These are phyloP conservation scores for Alternaria triticimaculans DNA, from an alignment of 2,329 filamentous ascomycete genomes.

Conservation along the genomic window DNA sequence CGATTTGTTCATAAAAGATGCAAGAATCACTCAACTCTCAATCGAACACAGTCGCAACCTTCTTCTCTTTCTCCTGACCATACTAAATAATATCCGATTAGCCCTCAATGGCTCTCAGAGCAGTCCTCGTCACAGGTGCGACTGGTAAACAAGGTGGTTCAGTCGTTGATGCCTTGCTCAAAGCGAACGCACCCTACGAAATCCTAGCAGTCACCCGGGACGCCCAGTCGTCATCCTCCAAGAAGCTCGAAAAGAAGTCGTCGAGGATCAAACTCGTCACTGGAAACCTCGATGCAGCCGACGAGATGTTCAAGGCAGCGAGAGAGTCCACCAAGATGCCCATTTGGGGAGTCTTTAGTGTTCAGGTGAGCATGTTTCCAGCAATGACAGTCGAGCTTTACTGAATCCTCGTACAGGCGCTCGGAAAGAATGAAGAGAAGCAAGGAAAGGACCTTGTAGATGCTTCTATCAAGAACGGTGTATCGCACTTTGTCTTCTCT, in stretches of 20 bases:
- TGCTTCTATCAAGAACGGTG: slow-evolving; percentile 33
- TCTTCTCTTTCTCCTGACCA: neutral
- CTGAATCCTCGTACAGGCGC: neutral
- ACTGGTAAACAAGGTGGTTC: slow-evolving; percentile 56
- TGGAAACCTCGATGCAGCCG: slow-evolving; percentile 60
- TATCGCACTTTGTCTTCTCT: slow-evolving; percentile 49
- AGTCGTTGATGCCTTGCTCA: slow-evolving; percentile 49
- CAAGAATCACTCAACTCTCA: neutral
- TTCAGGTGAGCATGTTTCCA: slow-evolving; percentile 24
- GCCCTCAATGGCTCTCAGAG: slow-evolving; percentile 10
- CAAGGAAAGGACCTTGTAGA: slow-evolving; percentile 50
- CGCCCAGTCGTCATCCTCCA: slow-evolving; percentile 55
- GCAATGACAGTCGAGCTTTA: neutral
- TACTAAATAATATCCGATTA: neutral
- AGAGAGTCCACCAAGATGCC: slow-evolving; percentile 35
- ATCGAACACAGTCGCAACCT: neutral
- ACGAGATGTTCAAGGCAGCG: slow-evolving; percentile 58
- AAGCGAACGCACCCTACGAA: slow-evolving; percentile 48
- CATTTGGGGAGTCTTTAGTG: slow-evolving; percentile 45
- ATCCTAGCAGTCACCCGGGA: slow-evolving; percentile 66
- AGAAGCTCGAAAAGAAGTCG: slow-evolving; percentile 55
- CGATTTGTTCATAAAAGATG: neutral
- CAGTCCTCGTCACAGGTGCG: slow-evolving; percentile 51
- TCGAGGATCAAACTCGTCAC: slow-evolving; percentile 60
- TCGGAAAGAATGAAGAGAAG: slow-evolving; percentile 41